These are phyloP conservation scores for Neofusicoccum sp. DNA, from an alignment of 2,329 filamentous ascomycete species.

Conservation along the genomic window DNA sequence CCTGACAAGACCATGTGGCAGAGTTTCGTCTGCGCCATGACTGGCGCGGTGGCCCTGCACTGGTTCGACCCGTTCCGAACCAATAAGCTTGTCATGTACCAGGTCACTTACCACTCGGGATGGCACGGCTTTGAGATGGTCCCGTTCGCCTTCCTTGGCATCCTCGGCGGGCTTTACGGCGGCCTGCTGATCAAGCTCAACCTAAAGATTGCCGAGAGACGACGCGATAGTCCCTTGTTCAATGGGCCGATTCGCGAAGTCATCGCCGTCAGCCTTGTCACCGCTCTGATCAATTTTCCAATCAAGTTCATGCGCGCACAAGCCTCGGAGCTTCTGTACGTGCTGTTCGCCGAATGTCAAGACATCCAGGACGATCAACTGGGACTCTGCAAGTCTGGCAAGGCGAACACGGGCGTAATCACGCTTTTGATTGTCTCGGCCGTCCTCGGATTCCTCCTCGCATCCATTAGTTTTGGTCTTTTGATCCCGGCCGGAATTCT, in stretches of 20 bases:
- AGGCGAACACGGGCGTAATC: slow-evolving; percentile 78
- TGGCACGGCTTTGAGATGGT: slow-evolving; percentile 96
- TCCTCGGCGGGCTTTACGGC: slow-evolving; percentile 90
- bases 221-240: slow-evolving; percentile 55
- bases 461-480: slow-evolving; percentile 86
- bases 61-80: slow-evolving; percentile 92
- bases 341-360: slow-evolving; percentile 87
- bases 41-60: slow-evolving; percentile 91
- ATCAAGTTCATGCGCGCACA: slow-evolving; percentile 96
- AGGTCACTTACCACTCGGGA: slow-evolving; percentile 85
- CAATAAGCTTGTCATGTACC: slow-evolving; percentile 91
- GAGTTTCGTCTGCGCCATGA: slow-evolving; percentile 98
- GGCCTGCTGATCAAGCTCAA: slow-evolving; percentile 94
- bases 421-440: slow-evolving; percentile 79
- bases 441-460: slow-evolving; percentile 78
- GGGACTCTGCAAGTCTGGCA: slow-evolving; percentile 83
- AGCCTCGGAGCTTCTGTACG: slow-evolving; percentile 84
- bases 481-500: slow-evolving; percentile 95
- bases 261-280: slow-evolving; percentile 72
- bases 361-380: slow-evolving; percentile 80
- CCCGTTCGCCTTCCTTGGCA: slow-evolving; percentile 81
- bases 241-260: slow-evolving; percentile 75
- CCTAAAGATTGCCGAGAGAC: slow-evolving; percentile 77
- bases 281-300: slow-evolving; percentile 88
- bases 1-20: slow-evolving; percentile 99